These are phyloP conservation scores for Silene latifolia DNA, from an alignment of 148 eudicot genomes.

Conservation along the genomic window DNA sequence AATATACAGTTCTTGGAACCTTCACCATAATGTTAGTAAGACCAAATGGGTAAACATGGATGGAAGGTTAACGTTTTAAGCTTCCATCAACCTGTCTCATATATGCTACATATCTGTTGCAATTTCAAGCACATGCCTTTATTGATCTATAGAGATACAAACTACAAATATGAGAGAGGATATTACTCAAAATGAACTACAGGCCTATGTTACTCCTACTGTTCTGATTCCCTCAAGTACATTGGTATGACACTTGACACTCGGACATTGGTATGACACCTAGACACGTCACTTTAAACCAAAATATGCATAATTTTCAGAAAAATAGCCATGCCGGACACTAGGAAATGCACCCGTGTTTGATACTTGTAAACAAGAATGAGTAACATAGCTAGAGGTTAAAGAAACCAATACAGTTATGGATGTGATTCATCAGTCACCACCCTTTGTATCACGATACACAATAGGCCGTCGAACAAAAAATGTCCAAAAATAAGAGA, in stretches of 20 bases:
- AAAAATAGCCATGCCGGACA: no score
- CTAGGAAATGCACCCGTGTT: no score
- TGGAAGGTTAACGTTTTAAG: background rate
- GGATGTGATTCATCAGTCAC: background rate
- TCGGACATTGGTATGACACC: no score
- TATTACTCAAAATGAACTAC: background rate
- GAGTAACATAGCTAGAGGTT: background rate
- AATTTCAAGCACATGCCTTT: background rate
- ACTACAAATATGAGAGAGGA: background rate
- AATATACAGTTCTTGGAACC: background rate
- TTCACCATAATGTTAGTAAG: background rate
- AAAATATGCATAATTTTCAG: no score
- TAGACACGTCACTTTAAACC: no score
- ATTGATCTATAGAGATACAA: background rate
- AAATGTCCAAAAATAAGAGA: slow-evolving; percentile 4
- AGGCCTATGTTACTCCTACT: background rate
- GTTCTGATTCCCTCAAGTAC: no score
- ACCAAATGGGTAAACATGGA: background rate
- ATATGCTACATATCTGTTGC: background rate
- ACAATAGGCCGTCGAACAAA: background rate
- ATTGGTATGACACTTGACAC: no score
- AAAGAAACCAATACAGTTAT: background rate
- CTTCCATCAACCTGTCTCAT: background rate
- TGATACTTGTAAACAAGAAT: no score
- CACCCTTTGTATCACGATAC: background rate